Percentiles rank a stretch among this genome's conserved stretches.
These are phyloP conservation scores for Calonectria multiphialidica DNA, from an alignment of 2,329 filamentous ascomycete species.

Conservation along the genomic window DNA sequence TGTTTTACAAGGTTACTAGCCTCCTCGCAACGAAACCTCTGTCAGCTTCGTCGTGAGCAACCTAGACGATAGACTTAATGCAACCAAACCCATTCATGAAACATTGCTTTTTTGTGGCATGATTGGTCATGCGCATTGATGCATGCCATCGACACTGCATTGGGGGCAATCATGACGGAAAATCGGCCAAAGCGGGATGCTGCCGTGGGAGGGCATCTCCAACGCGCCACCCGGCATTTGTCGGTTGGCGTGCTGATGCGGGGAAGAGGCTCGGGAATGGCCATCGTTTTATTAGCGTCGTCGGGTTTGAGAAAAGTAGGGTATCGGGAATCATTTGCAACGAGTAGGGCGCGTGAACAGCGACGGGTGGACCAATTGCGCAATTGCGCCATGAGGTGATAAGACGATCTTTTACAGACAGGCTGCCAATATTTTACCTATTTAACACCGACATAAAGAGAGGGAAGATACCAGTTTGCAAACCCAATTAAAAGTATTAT, in stretches of 20 bases:
- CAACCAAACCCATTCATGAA: neutral
- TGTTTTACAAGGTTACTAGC: constrained; percentile 79
- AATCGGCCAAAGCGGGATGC: constrained; percentile 21
- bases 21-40: constrained; percentile 69
- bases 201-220: constrained; percentile 29
- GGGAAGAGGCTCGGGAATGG: constrained; percentile 22
- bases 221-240: constrained; percentile 36
- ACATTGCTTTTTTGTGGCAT: neutral
- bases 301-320: constrained; percentile 26
- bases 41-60: constrained; percentile 38
- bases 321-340: constrained; percentile 19
- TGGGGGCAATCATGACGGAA: neutral
- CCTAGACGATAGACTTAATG: constrained; percentile 29
- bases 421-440: constrained; percentile 15
- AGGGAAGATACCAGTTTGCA: constrained; percentile 38
- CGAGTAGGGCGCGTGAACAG: constrained; percentile 19
- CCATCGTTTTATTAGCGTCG: constrained; percentile 19
- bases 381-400: constrained; percentile 46
- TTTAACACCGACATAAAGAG: constrained; percentile 18
- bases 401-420: constrained; percentile 26
- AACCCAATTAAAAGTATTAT: constrained; percentile 25
- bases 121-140: constrained; percentile 3
- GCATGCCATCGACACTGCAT: neutral
- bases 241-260: constrained; percentile 32
- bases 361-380: constrained; percentile 49